A percentile compares a stretch with the other conserved stretches of the same genome.
These are phyloP conservation scores for Pleoardoris graminearum DNA, from an alignment of 2,329 filamentous ascomycete species.

Conservation along the genomic window DNA sequence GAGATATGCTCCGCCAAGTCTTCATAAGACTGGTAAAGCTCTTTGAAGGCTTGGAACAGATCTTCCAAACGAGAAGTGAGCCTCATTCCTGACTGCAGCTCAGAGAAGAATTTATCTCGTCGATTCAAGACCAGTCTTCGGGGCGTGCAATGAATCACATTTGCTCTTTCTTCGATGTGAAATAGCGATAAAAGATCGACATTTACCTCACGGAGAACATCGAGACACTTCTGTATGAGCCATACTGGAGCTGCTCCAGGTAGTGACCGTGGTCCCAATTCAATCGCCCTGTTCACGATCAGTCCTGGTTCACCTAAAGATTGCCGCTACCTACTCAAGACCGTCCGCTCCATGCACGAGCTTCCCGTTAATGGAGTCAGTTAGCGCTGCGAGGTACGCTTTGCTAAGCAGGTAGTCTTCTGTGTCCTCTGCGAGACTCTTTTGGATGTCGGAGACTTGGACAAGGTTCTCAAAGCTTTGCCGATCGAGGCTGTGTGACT, in stretches of 20 bases:
- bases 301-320: neutral
- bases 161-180: slow-evolving; percentile 15
- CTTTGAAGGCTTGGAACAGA: slow-evolving; percentile 20
- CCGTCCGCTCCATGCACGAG: slow-evolving; percentile 17
- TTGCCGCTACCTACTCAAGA: slow-evolving; percentile 18
- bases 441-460: slow-evolving; percentile 1
- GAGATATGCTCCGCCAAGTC: slow-evolving; percentile 21
- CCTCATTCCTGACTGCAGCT: slow-evolving; percentile 24
- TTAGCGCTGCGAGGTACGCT: slow-evolving; percentile 17
- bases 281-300: slow-evolving; percentile 15
- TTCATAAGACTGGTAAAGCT: slow-evolving; percentile 20
- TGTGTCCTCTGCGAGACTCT: slow-evolving; percentile 12
- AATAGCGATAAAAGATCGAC: slow-evolving; percentile 16
- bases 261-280: slow-evolving; percentile 21
- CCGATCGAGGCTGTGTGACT: slow-evolving; percentile 26
- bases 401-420: slow-evolving; percentile 24
- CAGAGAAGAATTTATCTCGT: slow-evolving; percentile 21
- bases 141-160: slow-evolving; percentile 28
- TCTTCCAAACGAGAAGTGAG: slow-evolving; percentile 26
- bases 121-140: slow-evolving; percentile 21
- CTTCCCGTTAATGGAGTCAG: slow-evolving; percentile 9
- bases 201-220: too few species aligned
- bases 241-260: slow-evolving; percentile 30
- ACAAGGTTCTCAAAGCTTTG: slow-evolving; percentile 29
- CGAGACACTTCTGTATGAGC: slow-evolving; percentile 22